A percentile compares a stretch with the other conserved stretches of the same genome.
Conservation (phyloP, 305 asterid species). For the Plantago coronopus region DNA sequence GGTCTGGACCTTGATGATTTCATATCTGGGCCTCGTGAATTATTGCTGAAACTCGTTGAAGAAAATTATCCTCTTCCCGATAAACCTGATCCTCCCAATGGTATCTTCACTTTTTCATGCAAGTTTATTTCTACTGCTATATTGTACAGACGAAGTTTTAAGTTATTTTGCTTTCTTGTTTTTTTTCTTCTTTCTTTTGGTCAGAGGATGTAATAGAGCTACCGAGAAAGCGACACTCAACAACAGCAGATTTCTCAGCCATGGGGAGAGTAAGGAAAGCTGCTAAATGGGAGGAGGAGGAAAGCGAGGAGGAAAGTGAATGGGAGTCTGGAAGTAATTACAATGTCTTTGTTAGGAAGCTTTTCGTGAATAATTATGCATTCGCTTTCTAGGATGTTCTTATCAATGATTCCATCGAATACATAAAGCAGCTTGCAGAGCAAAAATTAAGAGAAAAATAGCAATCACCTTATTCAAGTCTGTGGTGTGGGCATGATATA, state of each 20-base stretch:
- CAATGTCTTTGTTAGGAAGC: too few species aligned
- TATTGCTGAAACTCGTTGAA: conserved; percentile 92
- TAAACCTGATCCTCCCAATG: conserved; percentile 81
- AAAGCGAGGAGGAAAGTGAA: conserved; percentile 76
- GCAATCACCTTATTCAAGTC: background rate
- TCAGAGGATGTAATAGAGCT: conserved; percentile 82
- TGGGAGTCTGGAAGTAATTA: conserved; percentile 84
- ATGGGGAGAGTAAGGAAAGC: conserved; percentile 79
- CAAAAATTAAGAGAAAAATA: too few species aligned
- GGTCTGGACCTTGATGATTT: conserved; percentile 97
- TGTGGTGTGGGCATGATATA: background rate
- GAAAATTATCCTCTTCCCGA: conserved; percentile 95
- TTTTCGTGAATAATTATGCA: too few species aligned
- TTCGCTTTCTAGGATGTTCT: too few species aligned
- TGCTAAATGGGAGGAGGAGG: conserved; percentile 66
- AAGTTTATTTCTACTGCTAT: conserved; percentile 24
- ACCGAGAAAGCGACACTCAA: conserved; percentile 85
- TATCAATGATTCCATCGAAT: too few species aligned
- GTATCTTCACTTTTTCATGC: conserved; percentile 32
- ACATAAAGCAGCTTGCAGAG: too few species aligned
- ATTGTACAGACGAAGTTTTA: conserved; percentile 23
- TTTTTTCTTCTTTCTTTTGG: conserved; percentile 21
- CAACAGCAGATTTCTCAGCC: conserved; percentile 66
- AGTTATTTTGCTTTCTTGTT: conserved; percentile 28
- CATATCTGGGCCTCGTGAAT: conserved; percentile 96